Evolutionary conservation across 2,329 filamentous ascomycete genomes (phyloP).

Genomic region (Exophiala bonariae): DNA sequence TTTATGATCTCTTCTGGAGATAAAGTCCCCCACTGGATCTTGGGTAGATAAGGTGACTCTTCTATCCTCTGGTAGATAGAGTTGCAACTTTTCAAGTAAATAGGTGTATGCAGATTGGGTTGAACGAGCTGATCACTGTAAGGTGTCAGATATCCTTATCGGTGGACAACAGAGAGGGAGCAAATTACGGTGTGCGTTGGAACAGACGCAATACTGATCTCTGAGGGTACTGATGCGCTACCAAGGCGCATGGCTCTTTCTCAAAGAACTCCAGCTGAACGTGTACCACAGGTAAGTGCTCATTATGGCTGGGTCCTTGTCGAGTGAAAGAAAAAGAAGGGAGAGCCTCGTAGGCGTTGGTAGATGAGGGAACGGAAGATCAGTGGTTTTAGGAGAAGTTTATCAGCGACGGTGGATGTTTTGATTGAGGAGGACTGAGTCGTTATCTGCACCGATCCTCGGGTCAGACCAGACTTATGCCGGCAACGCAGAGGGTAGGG

Average conservation of each 20-base stretch:
- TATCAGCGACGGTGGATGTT: slow-evolving; percentile 18
- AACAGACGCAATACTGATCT: slow-evolving; percentile 15
- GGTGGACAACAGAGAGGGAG: not conserved
- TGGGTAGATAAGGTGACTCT: slow-evolving; percentile 5
- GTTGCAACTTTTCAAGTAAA: slow-evolving; percentile 12
- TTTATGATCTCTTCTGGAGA: slow-evolving; percentile 5
- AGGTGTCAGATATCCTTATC: slow-evolving; percentile 15
- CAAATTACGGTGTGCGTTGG: slow-evolving; percentile 19
- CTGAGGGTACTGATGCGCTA: slow-evolving; percentile 8
- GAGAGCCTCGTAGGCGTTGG: not conserved
- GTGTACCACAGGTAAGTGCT: slow-evolving; percentile 29
- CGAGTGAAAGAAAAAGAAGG: slow-evolving; percentile 1
- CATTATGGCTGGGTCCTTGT: slow-evolving; percentile 23
- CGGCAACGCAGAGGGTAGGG: slow-evolving; percentile 18
- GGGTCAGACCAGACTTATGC: slow-evolving; percentile 12
- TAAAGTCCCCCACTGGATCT: slow-evolving; percentile 13
- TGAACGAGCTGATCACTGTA: slow-evolving; percentile 13
- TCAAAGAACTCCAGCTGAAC: slow-evolving; percentile 29
- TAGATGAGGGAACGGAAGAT: slow-evolving; percentile 4
- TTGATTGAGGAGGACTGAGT: slow-evolving; percentile 17
- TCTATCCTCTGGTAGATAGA: slow-evolving; percentile 10
- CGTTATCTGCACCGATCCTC: slow-evolving; percentile 22
- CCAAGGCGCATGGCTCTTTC: slow-evolving; percentile 28
- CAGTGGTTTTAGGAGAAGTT: slow-evolving; percentile 13
- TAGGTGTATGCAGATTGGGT: slow-evolving; percentile 8